phyloP scores from a whole-genome alignment of 164 flowering plant species.

The Aristolochia californica region DNA sequence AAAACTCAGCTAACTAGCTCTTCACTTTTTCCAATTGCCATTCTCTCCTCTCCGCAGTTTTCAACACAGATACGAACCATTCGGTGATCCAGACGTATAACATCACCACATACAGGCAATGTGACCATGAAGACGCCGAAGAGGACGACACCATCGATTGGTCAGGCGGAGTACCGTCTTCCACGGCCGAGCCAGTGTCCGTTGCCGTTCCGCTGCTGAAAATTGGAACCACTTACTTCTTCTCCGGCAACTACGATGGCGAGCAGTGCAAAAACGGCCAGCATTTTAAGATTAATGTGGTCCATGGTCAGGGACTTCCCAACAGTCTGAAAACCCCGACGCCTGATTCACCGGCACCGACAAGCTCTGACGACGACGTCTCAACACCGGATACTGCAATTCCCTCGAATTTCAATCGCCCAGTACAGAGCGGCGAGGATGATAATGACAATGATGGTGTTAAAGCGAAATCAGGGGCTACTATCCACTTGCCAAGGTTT shows the following conservation, averaged over 20 bases:
- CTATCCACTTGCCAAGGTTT: conserved; percentile 8
- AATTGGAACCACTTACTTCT: conserved; percentile 68
- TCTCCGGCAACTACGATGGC: conserved; percentile 82
- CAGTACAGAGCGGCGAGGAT: conserved; percentile 24
- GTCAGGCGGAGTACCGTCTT: conserved; percentile 51
- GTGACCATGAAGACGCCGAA: conserved; percentile 44
- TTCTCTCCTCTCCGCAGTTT: conserved; percentile 38
- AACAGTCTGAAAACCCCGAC: conserved; percentile 26
- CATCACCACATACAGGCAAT: conserved; percentile 54
- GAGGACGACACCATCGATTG: conserved; percentile 53
- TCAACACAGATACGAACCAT: conserved; percentile 82
- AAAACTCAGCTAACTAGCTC: no score
- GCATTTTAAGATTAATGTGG: conserved; percentile 61
- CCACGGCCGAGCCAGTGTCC: conserved; percentile 24
- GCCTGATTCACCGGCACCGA: conserved; percentile 38
- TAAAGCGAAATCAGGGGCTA: conserved; percentile 23
- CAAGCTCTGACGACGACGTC: conserved; percentile 34
- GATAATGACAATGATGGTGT: not conserved
- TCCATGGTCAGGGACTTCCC: conserved; percentile 74
- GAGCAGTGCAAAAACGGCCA: conserved; percentile 79
- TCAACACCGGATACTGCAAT: conserved; percentile 58
- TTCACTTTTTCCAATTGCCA: not conserved
- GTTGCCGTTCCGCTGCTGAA: conserved; percentile 55
- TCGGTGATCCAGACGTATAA: conserved; percentile 78
- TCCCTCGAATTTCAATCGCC: conserved; percentile 55